Conservation (phyloP, 225 moss, liverwort and hornwort species). For the Marchantia paleacea region DNA sequence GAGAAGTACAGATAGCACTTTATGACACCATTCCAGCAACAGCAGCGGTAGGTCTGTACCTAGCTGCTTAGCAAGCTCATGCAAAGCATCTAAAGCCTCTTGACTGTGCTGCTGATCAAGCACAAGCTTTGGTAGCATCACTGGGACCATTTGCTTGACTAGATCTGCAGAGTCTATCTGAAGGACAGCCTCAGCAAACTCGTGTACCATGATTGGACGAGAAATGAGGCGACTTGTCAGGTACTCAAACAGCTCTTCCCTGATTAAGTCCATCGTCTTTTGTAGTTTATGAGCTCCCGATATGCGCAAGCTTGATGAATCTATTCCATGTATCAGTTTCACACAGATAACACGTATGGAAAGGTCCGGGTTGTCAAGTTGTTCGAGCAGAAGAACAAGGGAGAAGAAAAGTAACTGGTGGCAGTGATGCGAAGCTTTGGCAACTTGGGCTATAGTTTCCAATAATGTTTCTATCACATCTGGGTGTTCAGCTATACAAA, state of each 20-base stretch:
- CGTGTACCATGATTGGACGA: slow-evolving; percentile 81
- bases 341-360: slow-evolving; percentile 74
- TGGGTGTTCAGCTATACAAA: slow-evolving; percentile 46
- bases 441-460: slow-evolving; percentile 86
- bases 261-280: slow-evolving; percentile 70
- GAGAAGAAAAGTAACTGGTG: slow-evolving; percentile 80
- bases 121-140: slow-evolving; percentile 91
- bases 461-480: slow-evolving; percentile 69
- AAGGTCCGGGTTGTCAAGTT: slow-evolving; percentile 70
- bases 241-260: slow-evolving; percentile 93
- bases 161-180: slow-evolving; percentile 63
- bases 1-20: slow-evolving; percentile 81
- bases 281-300: slow-evolving; percentile 49
- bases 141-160: slow-evolving; percentile 83
- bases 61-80: slow-evolving; percentile 76
- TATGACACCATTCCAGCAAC: slow-evolving; percentile 81
- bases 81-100: slow-evolving; percentile 66
- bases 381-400: slow-evolving; percentile 81
- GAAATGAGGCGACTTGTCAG: slow-evolving; percentile 73
- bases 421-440: slow-evolving; percentile 66
- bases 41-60: slow-evolving; percentile 72
- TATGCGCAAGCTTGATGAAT: slow-evolving; percentile 49
- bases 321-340: slow-evolving; percentile 72
- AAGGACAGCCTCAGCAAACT: slow-evolving; percentile 82
- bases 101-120: slow-evolving; percentile 80